Percentiles rank a stretch among this genome's conserved stretches.
Evolutionary conservation across 2,329 filamentous ascomycete species (phyloP).

Genomic region (Xylaria arbuscula): DNA sequence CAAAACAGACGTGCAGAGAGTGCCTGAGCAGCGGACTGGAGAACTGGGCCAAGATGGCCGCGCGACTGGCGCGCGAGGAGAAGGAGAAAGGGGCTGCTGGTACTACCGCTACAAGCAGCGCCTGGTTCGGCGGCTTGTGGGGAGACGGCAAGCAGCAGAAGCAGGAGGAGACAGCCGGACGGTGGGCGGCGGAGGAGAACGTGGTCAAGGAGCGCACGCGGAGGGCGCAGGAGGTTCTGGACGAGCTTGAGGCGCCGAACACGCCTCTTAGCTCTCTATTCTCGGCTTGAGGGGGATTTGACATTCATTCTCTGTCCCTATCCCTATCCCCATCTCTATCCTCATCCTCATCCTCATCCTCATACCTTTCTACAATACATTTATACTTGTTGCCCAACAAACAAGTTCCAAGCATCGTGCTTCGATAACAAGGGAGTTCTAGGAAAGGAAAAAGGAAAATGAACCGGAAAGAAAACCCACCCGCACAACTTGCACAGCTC

Average conservation of each 20-base stretch:
- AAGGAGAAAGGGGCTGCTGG: constrained; percentile 38
- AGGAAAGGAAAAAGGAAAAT: no score
- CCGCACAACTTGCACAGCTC: no score
- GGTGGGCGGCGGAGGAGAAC: constrained; percentile 66
- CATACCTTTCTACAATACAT: no score
- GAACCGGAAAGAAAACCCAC: no score
- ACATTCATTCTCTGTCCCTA: background rate
- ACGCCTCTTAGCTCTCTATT: constrained; percentile 54
- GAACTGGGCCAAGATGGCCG: constrained; percentile 88
- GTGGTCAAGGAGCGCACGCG: constrained; percentile 64
- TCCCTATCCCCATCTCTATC: background rate
- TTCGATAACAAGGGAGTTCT: background rate
- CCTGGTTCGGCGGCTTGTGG: constrained; percentile 58
- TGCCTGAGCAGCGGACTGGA: constrained; percentile 80
- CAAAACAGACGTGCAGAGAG: constrained; percentile 74
- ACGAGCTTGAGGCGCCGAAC: constrained; percentile 57
- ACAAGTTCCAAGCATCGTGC: no score
- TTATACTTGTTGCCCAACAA: no score
- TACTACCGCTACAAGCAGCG: background rate
- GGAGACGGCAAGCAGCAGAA: constrained; percentile 45
- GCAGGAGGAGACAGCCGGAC: constrained; percentile 53
- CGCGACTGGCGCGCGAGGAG: constrained; percentile 64
- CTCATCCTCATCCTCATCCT: background rate
- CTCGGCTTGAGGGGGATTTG: constrained; percentile 50
- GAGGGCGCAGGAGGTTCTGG: constrained; percentile 64